phyloP scores from a whole-genome alignment of 768 basidiomycete genomes.

The Tulasnella sp. region DNA sequence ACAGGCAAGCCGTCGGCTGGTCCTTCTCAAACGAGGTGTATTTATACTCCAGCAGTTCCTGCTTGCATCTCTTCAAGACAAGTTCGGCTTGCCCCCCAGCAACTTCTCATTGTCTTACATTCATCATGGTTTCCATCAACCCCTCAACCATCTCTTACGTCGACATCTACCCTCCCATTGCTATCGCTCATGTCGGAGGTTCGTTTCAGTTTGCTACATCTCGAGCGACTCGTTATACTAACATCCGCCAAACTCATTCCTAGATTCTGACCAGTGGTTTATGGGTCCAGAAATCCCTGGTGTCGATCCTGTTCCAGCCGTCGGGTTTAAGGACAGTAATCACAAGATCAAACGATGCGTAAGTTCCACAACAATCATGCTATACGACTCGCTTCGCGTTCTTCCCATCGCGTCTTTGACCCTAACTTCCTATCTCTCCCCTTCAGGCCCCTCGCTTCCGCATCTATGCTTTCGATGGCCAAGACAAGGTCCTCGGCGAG shows the following conservation, averaged over 20 bases:
- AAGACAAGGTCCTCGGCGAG: constrained; percentile 30
- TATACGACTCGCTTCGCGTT: too few relatives aligned
- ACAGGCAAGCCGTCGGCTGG: too few relatives aligned
- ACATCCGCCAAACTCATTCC: neutral
- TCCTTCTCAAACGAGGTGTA: too few relatives aligned
- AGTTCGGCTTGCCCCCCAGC: too few relatives aligned
- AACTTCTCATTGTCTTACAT: neutral
- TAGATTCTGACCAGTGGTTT: constrained; percentile 26
- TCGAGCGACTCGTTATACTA: neutral
- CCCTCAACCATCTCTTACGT: constrained; percentile 21
- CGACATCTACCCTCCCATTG: constrained; percentile 34
- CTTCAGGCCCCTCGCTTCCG: constrained; percentile 32
- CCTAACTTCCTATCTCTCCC: neutral
- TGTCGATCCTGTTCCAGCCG: constrained; percentile 21
- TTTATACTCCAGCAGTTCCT: too few relatives aligned
- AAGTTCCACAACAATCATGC: neutral
- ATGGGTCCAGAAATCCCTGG: constrained; percentile 14
- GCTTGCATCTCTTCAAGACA: too few relatives aligned
- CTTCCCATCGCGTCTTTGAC: neutral
- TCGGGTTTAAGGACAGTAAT: constrained; percentile 26
- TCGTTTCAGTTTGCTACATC: neutral
- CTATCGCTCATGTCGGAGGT: constrained; percentile 32
- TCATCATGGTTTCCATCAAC: neutral
- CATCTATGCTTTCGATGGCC: constrained; percentile 30
- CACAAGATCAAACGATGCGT: constrained; percentile 31